Evolutionary conservation across 345 rosid genomes (phyloP), one percentile per base, ranked within the genome.

Genomic region (Eucalyptus victrix): DNA sequence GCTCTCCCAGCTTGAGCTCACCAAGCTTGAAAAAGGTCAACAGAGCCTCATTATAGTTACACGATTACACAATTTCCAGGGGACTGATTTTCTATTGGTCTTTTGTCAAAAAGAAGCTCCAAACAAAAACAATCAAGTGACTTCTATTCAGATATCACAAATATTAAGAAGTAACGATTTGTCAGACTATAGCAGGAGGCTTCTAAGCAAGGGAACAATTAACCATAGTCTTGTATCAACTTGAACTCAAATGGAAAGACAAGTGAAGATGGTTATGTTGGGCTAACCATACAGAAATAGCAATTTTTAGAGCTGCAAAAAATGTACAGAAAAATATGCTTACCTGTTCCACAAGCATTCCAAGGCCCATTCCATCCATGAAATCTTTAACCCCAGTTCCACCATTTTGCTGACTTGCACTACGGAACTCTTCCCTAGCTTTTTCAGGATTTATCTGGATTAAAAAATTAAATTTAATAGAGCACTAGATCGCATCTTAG

Each of bases 311-410:
- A 67, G 32, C 76, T n/a, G 23, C 40, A 67, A 85, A 91, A 89
- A 56, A 87, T 51, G 42, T 34, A 8, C 44, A 69, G 80, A 69
- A 69, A 72, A 37, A 76, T 76, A 80, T 42, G 32, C 69, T 90
- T 89, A 97, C 99, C 98, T 97, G 99, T 87, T 98, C 98, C 40
- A 91, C 96, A 62, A 98, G 94, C 97, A 97, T 93, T 50, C 99
- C 99, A 67, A 96, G 98, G 87, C 99, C 99, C 98, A 98, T 95
- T 65, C 98, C 98, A 90, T 98, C 98, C 98, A 98, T 97, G 90
- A 98, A 95, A 93, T 98, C 99, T 92, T 98, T 96, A 49, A 98
- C 90, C 58, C 98, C 99, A 14, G 95, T 94, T 89, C 98, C 99
- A 89, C 96, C 99, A 91, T 92, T 91, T 87, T 88, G 93, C 92